Evolutionary conservation across 2,329 filamentous ascomycete species (phyloP).

Genomic region (Sarocladium kiliense): DNA sequence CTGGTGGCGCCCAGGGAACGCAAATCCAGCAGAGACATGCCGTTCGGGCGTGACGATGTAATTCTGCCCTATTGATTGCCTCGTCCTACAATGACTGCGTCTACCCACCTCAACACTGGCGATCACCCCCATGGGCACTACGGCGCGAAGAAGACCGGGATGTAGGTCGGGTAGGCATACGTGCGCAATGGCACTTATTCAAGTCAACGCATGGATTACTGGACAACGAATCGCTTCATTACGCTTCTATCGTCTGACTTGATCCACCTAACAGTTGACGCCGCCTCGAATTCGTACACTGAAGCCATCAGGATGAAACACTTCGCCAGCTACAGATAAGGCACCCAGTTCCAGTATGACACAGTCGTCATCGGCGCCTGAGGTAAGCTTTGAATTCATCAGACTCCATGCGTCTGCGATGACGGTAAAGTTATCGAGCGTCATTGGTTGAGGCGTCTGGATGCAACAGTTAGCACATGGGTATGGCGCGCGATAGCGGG

Average conservation of each 20-base stretch:
- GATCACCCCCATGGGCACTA: too few relatives aligned
- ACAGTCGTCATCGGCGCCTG: not conserved
- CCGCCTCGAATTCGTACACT: not conserved
- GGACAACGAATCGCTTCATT: slow-evolving; percentile 2
- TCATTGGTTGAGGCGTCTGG: not conserved
- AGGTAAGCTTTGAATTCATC: slow-evolving; percentile 7
- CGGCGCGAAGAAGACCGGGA: too few relatives aligned
- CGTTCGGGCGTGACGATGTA: too few relatives aligned
- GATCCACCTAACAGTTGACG: not conserved
- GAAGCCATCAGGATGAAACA: slow-evolving; percentile 6
- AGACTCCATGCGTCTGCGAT: not conserved
- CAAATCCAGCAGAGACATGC: too few relatives aligned
- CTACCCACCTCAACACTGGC: too few relatives aligned
- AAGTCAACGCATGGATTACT: too few relatives aligned
- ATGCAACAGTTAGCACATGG: not conserved
- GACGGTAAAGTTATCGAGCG: slow-evolving; percentile 8
- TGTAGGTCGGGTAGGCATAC: too few relatives aligned
- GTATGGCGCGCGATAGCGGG: not conserved
- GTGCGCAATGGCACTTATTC: too few relatives aligned
- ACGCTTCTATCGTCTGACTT: not conserved
- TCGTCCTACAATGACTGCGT: too few relatives aligned
- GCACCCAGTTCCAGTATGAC: not conserved
- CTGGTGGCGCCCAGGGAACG: too few relatives aligned
- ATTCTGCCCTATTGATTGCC: too few relatives aligned
- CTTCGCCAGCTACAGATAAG: not conserved